Evolutionary conservation across 768 basidiomycete genomes (phyloP).

Genomic region (Lepiota brunneoincarnata): DNA sequence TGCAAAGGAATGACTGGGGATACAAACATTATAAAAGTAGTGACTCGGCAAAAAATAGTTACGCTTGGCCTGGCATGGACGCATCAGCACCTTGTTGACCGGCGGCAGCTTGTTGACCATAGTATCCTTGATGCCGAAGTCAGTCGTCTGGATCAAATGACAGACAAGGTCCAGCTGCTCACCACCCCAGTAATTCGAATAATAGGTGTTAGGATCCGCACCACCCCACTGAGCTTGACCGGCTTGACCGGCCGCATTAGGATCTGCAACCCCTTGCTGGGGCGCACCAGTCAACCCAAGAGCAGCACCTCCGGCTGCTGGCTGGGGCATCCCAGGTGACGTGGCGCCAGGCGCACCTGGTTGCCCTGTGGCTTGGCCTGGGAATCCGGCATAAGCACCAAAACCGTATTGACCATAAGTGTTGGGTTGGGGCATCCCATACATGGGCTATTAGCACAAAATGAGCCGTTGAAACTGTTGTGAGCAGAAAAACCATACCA

Average conservation of each 20-base stretch:
- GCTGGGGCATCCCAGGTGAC: constrained; percentile 58
- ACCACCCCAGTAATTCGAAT: constrained; percentile 87
- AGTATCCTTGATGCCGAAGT: constrained; percentile 59
- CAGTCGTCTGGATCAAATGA: constrained; percentile 5
- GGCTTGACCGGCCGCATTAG: constrained; percentile 51
- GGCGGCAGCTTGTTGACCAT: constrained; percentile 66
- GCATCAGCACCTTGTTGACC: constrained; percentile 57
- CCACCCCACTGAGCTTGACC: constrained; percentile 77
- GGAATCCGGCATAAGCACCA: constrained; percentile 70
- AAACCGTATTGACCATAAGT: constrained; percentile 81
- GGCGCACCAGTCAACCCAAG: constrained; percentile 52
- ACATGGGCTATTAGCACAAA: constrained; percentile 63
- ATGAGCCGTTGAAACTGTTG: constrained; percentile 6
- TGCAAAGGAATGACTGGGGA: constrained; percentile 25
- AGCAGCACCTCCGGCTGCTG: constrained; percentile 51
- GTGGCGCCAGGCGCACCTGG: constrained; percentile 47
- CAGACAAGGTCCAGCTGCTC: constrained; percentile 22
- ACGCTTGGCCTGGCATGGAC: constrained; percentile 50
- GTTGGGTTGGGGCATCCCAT: constrained; percentile 83
- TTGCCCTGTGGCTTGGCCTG: constrained; percentile 51
- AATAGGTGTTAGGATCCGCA: constrained; percentile 72
- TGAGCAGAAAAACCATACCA: constrained; percentile 49
- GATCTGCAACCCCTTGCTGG: constrained; percentile 57
- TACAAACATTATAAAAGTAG: constrained; percentile 18
- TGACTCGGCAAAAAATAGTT: constrained; percentile 19